Percentiles rank a stretch among this genome's conserved stretches.
Conservation (phyloP, 331 rosid genomes). For the Rhamnella rubrinervis region DNA sequence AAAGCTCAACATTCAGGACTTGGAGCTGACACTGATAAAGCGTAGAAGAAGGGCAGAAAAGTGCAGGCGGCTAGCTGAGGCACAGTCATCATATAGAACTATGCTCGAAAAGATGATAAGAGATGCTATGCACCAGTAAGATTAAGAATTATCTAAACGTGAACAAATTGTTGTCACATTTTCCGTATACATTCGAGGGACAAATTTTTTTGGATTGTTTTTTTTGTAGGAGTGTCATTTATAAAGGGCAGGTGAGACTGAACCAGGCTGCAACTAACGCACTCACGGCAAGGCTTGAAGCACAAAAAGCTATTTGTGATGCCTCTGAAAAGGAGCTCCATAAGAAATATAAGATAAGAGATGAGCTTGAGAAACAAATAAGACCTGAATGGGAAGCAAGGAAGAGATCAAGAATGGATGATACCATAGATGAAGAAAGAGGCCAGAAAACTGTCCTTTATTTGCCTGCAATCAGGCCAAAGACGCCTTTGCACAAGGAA, state of each 20-base stretch:
- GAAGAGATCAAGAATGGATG: slow-evolving; percentile 79
- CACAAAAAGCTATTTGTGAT: slow-evolving; percentile 76
- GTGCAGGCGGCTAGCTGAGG: slow-evolving; percentile 82
- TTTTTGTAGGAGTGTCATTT: slow-evolving; percentile 73
- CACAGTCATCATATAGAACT: slow-evolving; percentile 77
- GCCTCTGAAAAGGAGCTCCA: slow-evolving; percentile 84
- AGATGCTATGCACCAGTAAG: slow-evolving; percentile 99
- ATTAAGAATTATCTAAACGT: slow-evolving; percentile 5
- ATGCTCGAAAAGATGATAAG: slow-evolving; percentile 96
- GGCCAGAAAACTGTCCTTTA: slow-evolving; percentile 43
- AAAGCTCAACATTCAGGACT: slow-evolving; percentile 65
- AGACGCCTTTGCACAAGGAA: slow-evolving; percentile 72
- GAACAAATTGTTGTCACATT: background rate
- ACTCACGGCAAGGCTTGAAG: slow-evolving; percentile 94
- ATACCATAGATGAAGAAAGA: slow-evolving; percentile 48
- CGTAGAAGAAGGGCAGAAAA: slow-evolving; percentile 80
- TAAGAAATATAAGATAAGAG: slow-evolving; percentile 62
- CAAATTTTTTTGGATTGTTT: slow-evolving; percentile 9
- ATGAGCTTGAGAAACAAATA: slow-evolving; percentile 78
- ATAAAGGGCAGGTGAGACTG: slow-evolving; percentile 92
- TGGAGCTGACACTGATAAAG: slow-evolving; percentile 65
- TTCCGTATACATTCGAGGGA: background rate
- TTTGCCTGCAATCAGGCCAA: slow-evolving; percentile 57
- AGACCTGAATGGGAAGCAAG: slow-evolving; percentile 77
- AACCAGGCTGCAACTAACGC: slow-evolving; percentile 90